Evolutionary conservation across 139 green algal genomes (phyloP).

Genomic region (Tetratostichococcus sp.): DNA sequence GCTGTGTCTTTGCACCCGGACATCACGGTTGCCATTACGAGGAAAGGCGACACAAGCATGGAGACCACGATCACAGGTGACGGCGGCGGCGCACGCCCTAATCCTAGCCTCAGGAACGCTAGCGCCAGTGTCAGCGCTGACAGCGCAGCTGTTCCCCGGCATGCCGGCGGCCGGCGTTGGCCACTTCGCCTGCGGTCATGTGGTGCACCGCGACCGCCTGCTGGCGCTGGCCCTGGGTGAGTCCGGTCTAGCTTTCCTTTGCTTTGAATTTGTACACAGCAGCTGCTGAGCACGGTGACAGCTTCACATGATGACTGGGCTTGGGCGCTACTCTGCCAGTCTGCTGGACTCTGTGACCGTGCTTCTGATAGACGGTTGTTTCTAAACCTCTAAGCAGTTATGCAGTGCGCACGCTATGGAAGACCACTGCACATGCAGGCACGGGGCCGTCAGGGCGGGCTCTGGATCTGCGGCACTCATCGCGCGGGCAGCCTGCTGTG

Average conservation of each 20-base stretch:
- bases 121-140: constrained; percentile 60
- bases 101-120: constrained; percentile 92
- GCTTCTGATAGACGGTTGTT: too few species aligned
- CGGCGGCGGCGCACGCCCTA: constrained; percentile 57
- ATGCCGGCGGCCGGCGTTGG: constrained; percentile 26
- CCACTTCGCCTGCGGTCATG: constrained; percentile 84
- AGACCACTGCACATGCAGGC: constrained; percentile 5
- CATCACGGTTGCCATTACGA: too few species aligned
- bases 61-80: constrained; percentile 9
- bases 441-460: constrained; percentile 49
- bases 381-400: too few species aligned
- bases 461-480: constrained; percentile 62
- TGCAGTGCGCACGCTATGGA: too few species aligned
- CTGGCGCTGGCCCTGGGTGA: constrained; percentile 52
- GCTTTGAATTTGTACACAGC: too few species aligned
- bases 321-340: background rate
- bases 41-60: too few species aligned
- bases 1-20: too few species aligned
- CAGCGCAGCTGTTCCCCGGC: constrained; percentile 55
- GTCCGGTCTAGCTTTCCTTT: constrained; percentile 11
- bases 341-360: too few species aligned
- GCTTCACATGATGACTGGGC: too few species aligned
- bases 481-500: constrained; percentile 23
- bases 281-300: too few species aligned
- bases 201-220: constrained; percentile 65